Evolutionary conservation across 2,329 filamentous ascomycete species (phyloP), one percentile per base, ranked within the genome.

Genomic region (Arthrobotrys conoides): DNA sequence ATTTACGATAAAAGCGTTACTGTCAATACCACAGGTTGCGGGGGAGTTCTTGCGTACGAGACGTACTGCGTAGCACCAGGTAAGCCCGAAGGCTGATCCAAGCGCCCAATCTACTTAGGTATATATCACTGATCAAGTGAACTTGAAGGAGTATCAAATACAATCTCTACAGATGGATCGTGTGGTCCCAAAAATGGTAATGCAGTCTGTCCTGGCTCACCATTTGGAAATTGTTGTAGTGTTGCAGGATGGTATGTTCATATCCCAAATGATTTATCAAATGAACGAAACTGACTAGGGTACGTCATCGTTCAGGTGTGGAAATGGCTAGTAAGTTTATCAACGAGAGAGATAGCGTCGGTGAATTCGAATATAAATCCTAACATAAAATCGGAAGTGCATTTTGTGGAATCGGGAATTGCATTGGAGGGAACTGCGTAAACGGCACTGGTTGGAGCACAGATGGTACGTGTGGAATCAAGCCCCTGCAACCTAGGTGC

Each of bases 401-500:
- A 20, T 71, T 71, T 27, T 71, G 68, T 36, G 68, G 68, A 9
- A 71, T 71, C 2, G 57, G 68, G 18, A 71, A 71, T 9, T 71
- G 68, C 16, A 65, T 71, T 5, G 68, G 68, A 55, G 68, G 68
- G 36, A 65, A 65, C 2, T 71, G 68, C n/a, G 36, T 46, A 22
- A 71, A 71, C 18, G 57, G 68, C 10, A 71, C 68, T 0, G 68
- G 68, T 24, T 71, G 68, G 68, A 71, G 68, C 51, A 55, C 46
- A 1, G 68, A 71, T 48, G 68, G 68, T 6, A 71, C 24, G 46
- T 71, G 68, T 36, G 68, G 68, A 5, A 65, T 18, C 8, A 10
- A 44, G 20, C 68, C 68, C 5, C 3, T 71, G 22, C 30, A 71
- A 6, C 68, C 68, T 2, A 71, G 22, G 48, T 71, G 68, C n/a